These are phyloP conservation scores for Rhizomucor miehei DNA, from an alignment of 371 early-diverging fungal genomes.

Conservation along the genomic window DNA sequence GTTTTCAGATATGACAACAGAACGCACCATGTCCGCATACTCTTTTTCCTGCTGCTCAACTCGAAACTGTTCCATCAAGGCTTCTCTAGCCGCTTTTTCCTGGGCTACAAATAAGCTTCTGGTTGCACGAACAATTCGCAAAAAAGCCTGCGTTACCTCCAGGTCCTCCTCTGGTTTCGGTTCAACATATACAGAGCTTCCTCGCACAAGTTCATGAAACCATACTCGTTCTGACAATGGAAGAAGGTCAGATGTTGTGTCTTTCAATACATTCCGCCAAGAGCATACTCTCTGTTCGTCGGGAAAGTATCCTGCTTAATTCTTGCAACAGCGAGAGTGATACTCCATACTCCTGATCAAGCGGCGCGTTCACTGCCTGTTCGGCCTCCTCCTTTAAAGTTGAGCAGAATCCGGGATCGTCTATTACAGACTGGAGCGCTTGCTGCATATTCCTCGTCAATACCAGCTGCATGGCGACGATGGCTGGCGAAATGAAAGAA, in stretches of 20 bases:
- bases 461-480: constrained; percentile 20
- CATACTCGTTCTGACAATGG: constrained; percentile 11
- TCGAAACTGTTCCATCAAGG: constrained; percentile 27
- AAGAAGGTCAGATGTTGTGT: not conserved
- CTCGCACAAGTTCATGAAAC: constrained; percentile 36
- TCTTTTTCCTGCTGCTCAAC: constrained; percentile 29
- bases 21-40: constrained; percentile 30
- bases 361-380: constrained; percentile 6
- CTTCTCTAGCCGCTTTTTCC: constrained; percentile 16
- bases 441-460: constrained; percentile 26
- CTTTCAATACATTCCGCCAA: no score
- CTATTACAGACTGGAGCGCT: constrained; percentile 7
- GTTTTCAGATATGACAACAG: constrained; percentile 29
- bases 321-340: constrained; percentile 18
- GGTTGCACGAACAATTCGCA: not conserved
- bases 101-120: not conserved
- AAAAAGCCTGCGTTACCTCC: constrained; percentile 4
- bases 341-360: constrained; percentile 12
- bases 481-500: no score
- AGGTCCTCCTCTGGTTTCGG: constrained; percentile 27
- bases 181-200: constrained; percentile 25
- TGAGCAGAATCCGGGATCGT: constrained; percentile 8
- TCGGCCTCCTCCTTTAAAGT: constrained; percentile 21
- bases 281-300: not conserved
- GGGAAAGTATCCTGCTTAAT: not conserved